Evolutionary conservation across 2,329 filamentous ascomycete genomes (phyloP).

Genomic region (Fusarium subtropicale): DNA sequence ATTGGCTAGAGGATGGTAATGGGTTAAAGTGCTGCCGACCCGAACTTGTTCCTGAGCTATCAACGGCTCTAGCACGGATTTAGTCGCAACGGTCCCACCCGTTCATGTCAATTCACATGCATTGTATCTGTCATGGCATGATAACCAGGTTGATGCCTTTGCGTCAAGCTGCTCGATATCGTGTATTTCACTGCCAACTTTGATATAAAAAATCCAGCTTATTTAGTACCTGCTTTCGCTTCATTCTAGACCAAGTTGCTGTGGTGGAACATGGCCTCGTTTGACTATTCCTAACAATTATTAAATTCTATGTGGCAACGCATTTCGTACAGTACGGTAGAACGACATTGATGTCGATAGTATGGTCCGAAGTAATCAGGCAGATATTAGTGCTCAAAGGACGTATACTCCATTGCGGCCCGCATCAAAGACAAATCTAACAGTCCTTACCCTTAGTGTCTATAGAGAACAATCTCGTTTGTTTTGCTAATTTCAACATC

Average conservation of each 20-base stretch:
- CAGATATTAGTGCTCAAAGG: rapidly evolving
- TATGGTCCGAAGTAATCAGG: not conserved
- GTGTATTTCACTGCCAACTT: not conserved
- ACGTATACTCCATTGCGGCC: not conserved
- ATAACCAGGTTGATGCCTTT: not conserved
- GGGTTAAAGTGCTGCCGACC: constrained; percentile 46
- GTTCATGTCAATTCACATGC: not conserved
- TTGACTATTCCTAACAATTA: not conserved
- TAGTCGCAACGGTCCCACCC: constrained; percentile 5
- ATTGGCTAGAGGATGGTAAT: constrained; percentile 35
- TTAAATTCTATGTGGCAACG: not conserved
- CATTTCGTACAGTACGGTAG: not conserved
- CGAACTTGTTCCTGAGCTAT: constrained; percentile 27
- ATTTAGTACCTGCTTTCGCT: not conserved
- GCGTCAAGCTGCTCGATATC: not conserved
- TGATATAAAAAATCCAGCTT: rapidly evolving
- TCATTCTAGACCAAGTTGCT: not conserved
- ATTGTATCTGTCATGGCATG: not conserved
- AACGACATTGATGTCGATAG: too few species aligned
- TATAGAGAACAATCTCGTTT: not conserved
- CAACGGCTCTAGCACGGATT: constrained; percentile 7
- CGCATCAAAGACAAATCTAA: not conserved
- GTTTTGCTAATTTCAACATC: not conserved
- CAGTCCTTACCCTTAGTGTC: not conserved
- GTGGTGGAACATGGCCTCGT: not conserved